phyloP scores from a whole-genome alignment of 2,329 filamentous ascomycete genomes.

The Diaporthe batatas region DNA sequence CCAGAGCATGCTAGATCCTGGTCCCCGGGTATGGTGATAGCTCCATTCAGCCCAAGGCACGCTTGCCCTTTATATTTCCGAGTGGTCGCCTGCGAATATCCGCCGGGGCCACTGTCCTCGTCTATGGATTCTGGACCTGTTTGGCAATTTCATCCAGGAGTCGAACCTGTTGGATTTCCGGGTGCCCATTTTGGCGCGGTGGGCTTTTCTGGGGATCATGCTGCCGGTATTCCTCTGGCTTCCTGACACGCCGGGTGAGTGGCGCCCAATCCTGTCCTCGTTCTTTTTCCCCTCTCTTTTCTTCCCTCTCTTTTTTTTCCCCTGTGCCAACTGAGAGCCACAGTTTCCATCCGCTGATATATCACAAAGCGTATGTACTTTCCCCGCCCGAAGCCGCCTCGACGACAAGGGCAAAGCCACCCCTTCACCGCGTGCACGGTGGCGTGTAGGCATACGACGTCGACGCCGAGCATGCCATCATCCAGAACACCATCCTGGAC shows the following conservation, averaged over 20 bases:
- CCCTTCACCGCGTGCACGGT: slow-evolving; percentile 43
- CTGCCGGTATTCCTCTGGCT: slow-evolving; percentile 44
- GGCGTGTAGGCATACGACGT: slow-evolving; percentile 42
- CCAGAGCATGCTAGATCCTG: slow-evolving; percentile 42
- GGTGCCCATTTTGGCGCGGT: slow-evolving; percentile 42
- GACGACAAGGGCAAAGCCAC: slow-evolving; percentile 43
- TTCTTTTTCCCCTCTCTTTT: too few species aligned
- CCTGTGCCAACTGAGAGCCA: too few species aligned
- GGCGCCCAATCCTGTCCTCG: accelerated
- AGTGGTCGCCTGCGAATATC: slow-evolving; percentile 43
- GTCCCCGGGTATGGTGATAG: slow-evolving; percentile 42
- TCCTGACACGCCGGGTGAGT: slow-evolving; percentile 41
- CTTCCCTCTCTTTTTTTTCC: too few species aligned
- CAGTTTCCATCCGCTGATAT: neutral
- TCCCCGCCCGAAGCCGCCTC: slow-evolving; percentile 41
- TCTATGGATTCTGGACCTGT: slow-evolving; percentile 42
- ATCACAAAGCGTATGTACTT: slow-evolving; percentile 38
- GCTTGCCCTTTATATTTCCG: slow-evolving; percentile 41
- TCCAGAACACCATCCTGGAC: slow-evolving; percentile 44
- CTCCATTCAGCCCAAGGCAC: slow-evolving; percentile 42
- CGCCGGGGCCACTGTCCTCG: slow-evolving; percentile 41
- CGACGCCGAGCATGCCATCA: slow-evolving; percentile 44
- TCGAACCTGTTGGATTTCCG: slow-evolving; percentile 38
- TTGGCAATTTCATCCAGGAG: slow-evolving; percentile 28
- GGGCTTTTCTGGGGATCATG: slow-evolving; percentile 44